phyloP scores from a whole-genome alignment of 352 stramenopile species.

The Globisporangium ultimum region DNA sequence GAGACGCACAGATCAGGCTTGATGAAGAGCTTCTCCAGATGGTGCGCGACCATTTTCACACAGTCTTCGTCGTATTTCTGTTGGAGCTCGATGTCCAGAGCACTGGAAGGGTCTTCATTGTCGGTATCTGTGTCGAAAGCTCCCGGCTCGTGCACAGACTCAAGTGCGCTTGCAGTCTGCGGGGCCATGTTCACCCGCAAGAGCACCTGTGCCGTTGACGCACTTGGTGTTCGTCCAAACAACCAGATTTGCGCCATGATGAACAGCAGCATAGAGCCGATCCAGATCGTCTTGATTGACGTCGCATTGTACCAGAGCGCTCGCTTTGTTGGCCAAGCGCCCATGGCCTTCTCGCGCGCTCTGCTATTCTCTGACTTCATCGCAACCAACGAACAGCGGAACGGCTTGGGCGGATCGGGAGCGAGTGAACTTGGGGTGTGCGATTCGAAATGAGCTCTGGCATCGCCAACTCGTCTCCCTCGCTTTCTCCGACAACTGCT shows the following conservation, averaged over 20 bases:
- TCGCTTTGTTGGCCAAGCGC: background rate
- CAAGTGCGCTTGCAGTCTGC: too few relatives aligned
- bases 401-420: too few relatives aligned
- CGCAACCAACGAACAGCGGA: too few relatives aligned
- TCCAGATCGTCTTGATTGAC: slow-evolving; percentile 3
- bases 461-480: too few relatives aligned
- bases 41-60: slow-evolving; percentile 10
- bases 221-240: background rate
- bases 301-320: background rate
- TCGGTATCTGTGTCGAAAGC: too few relatives aligned
- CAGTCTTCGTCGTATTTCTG: slow-evolving; percentile 17
- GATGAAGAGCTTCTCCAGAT: slow-evolving; percentile 16
- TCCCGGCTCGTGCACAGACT: too few relatives aligned
- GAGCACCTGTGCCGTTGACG: background rate
- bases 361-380: background rate
- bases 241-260: slow-evolving; percentile 6
- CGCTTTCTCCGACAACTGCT: too few relatives aligned
- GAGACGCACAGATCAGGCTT: slow-evolving; percentile 18
- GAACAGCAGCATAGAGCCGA: slow-evolving; percentile 5
- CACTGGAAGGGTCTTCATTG: background rate
- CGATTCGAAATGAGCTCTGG: background rate
- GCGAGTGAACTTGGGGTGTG: too few relatives aligned
- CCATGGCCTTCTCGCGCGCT: too few relatives aligned
- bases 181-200: slow-evolving; percentile 3
- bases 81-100: slow-evolving; percentile 4